Percentiles rank a stretch among this genome's conserved stretches.
Conservation (phyloP, 2,329 filamentous ascomycete species). For the Cryphonectria naterciae region DNA sequence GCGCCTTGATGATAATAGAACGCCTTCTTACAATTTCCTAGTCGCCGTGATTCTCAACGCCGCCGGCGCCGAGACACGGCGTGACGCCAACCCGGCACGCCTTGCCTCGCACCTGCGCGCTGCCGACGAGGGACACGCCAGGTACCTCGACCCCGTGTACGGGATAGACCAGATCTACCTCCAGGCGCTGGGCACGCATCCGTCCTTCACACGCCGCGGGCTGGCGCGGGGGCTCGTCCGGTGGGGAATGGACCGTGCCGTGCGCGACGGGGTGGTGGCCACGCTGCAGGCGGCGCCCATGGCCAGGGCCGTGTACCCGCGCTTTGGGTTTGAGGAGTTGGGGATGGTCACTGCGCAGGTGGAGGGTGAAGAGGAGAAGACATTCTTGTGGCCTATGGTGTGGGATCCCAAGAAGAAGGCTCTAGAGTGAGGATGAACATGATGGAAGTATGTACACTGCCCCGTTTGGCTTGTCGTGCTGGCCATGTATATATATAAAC, state of each 20-base stretch:
- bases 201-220: constrained; percentile 5
- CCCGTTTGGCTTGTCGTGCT: not conserved
- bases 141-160: constrained; percentile 9
- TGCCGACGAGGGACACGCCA: constrained; percentile 1
- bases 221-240: constrained; percentile 1
- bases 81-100: constrained; percentile 11
- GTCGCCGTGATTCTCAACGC: not conserved
- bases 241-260: constrained; percentile 22
- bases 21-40: not conserved
- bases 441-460: not conserved
- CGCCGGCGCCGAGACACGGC: constrained; percentile 9
- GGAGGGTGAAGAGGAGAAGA: constrained; percentile 18
- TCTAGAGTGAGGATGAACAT: constrained; percentile 11
- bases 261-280: constrained; percentile 12
- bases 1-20: not conserved
- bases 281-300: constrained; percentile 14
- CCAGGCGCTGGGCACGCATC: constrained; percentile 17
- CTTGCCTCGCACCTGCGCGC: not conserved
- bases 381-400: constrained; percentile 19
- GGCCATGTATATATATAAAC: not conserved
- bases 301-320: constrained; percentile 20
- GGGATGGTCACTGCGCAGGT: constrained; percentile 19
- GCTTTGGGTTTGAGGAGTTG: constrained; percentile 17
- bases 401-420: constrained; percentile 13
- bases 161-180: constrained; percentile 13